phyloP scores from a whole-genome alignment of 2,329 filamentous ascomycete species.

The Trichoderma citrinoviride region DNA sequence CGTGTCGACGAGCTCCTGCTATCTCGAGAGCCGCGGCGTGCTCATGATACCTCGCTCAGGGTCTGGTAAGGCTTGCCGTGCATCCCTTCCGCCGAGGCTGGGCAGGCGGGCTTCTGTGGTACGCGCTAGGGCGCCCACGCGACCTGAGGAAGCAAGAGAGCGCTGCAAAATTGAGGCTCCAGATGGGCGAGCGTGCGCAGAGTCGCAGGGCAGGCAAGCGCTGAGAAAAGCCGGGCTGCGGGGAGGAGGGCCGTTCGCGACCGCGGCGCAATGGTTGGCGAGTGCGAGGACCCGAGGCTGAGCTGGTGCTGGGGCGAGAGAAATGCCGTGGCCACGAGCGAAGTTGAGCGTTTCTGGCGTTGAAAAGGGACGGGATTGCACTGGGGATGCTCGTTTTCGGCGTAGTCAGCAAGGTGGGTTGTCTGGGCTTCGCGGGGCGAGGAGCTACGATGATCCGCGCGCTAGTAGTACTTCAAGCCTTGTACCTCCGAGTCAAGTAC shows the following conservation, averaged over 20 bases:
- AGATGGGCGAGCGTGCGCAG: constrained; percentile 11
- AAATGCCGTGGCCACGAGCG: constrained; percentile 17
- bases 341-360: constrained; percentile 19
- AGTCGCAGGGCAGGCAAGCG: constrained; percentile 7
- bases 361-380: constrained; percentile 22
- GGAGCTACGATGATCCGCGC: constrained; percentile 12
- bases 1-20: constrained; percentile 53
- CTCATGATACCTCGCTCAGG: constrained; percentile 54
- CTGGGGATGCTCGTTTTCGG: constrained; percentile 22
- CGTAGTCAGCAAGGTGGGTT: constrained; percentile 21
- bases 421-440: background rate
- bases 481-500: background rate
- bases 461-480: background rate
- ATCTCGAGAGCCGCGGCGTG: constrained; percentile 52
- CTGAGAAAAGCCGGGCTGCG: background rate
- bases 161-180: constrained; percentile 23
- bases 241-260: constrained; percentile 21
- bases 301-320: constrained; percentile 8
- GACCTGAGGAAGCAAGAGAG: constrained; percentile 30
- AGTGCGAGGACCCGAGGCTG: background rate
- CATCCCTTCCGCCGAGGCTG: constrained; percentile 24
- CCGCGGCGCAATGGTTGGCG: constrained; percentile 20
- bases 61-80: constrained; percentile 26
- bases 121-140: constrained; percentile 39
- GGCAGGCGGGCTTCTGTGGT: constrained; percentile 20